Evolutionary conservation across 179 eudicot species (phyloP).

Genomic region (Heliamphora pulchella): DNA sequence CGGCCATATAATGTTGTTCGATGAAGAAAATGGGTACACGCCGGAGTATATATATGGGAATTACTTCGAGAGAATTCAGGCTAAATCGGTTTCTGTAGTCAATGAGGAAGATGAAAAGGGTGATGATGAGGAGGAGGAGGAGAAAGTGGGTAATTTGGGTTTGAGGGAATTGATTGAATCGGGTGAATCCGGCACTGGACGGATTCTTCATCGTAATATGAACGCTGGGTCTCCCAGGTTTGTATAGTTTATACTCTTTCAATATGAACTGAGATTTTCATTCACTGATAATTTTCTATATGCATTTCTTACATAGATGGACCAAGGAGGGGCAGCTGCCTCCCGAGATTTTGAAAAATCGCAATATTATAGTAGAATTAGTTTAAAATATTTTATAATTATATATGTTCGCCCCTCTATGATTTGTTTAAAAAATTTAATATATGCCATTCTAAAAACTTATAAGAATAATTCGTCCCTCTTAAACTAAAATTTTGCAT

Average conservation of each 20-base stretch:
- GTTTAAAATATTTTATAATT: not conserved
- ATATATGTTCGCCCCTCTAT: too few species aligned
- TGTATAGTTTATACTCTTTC: not conserved
- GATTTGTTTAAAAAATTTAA: too few species aligned
- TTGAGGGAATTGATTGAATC: conserved; percentile 72
- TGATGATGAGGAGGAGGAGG: conserved; percentile 26
- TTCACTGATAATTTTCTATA: not conserved
- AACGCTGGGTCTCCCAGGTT: conserved; percentile 59
- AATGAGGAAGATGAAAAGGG: conserved; percentile 14
- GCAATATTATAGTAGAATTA: not conserved
- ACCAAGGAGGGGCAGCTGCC: too few species aligned
- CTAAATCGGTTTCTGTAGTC: conserved; percentile 1
- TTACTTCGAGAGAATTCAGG: conserved; percentile 62
- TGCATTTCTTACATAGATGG: not conserved
- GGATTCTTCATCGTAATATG: conserved; percentile 68
- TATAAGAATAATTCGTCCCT: not conserved
- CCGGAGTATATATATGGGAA: conserved; percentile 96
- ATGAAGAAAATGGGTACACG: conserved; percentile 72
- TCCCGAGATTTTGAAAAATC: conserved; percentile 8
- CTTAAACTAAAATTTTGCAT: not conserved
- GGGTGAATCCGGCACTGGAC: conserved; percentile 28
- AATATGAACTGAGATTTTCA: not conserved
- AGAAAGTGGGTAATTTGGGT: conserved; percentile 50
- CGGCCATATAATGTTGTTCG: conserved; percentile 89
- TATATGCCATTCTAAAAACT: not conserved